Evolutionary conservation across 2,329 filamentous ascomycete genomes (phyloP).

Genomic region (Aspergillus brunneoviolaceus): DNA sequence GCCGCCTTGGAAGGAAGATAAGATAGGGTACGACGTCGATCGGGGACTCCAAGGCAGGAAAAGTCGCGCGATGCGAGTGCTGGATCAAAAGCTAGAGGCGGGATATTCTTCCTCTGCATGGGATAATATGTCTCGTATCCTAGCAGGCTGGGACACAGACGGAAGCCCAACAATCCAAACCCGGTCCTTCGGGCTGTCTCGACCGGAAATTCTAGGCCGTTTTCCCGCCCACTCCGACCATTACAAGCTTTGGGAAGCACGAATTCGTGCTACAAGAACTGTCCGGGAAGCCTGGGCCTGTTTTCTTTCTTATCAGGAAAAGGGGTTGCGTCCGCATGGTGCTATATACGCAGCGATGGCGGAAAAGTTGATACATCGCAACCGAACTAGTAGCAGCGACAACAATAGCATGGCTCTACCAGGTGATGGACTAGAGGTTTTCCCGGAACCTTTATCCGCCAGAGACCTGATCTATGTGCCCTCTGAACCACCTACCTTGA

Average conservation of each 20-base stretch:
- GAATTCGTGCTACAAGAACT: constrained; percentile 60
- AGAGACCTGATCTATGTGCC: constrained; percentile 59
- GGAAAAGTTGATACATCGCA: constrained; percentile 52
- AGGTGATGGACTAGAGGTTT: constrained; percentile 57
- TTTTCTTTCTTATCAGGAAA: constrained; percentile 57
- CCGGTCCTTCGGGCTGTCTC: constrained; percentile 44
- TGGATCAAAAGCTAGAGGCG: constrained; percentile 59
- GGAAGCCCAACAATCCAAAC: constrained; percentile 63
- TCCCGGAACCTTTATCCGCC: constrained; percentile 56
- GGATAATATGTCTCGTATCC: constrained; percentile 55
- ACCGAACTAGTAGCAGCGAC: constrained; percentile 23
- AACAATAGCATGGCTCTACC: constrained; percentile 42
- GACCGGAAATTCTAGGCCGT: constrained; percentile 22
- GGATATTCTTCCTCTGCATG: constrained; percentile 54
- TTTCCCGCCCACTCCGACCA: constrained; percentile 23
- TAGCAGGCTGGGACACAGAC: constrained; percentile 64
- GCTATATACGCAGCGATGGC: constrained; percentile 58
- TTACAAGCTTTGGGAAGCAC: constrained; percentile 53
- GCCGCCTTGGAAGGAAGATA: constrained; percentile 66
- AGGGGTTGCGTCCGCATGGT: constrained; percentile 35
- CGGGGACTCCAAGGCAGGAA: constrained; percentile 57
- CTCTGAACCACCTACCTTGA: constrained; percentile 52
- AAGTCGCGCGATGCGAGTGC: constrained; percentile 56
- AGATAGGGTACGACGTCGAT: constrained; percentile 59
- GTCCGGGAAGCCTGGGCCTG: constrained; percentile 65